Evolutionary conservation across 2,329 filamentous ascomycete species (phyloP).

Genomic region (Ophiocordyceps camponoti-saundersi): DNA sequence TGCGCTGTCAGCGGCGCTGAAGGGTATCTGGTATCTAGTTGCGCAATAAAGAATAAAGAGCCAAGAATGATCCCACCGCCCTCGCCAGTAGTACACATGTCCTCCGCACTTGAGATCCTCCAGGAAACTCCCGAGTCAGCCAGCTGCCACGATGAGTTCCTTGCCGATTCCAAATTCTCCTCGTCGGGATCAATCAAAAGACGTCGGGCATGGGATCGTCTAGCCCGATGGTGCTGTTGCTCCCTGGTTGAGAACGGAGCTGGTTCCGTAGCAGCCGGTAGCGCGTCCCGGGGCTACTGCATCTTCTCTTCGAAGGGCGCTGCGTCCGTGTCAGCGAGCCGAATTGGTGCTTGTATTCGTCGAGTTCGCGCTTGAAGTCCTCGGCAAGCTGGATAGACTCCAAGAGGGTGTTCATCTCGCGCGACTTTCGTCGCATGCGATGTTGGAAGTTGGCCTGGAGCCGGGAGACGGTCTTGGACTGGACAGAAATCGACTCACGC

Average conservation of each 20-base stretch:
- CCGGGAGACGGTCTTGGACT: neutral
- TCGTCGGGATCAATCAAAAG: no score
- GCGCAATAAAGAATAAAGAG: neutral
- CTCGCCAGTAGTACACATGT: neutral
- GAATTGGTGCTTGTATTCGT: neutral
- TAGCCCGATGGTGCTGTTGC: no score
- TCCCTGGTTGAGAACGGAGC: no score
- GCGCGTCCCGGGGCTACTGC: neutral
- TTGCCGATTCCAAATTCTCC: no score
- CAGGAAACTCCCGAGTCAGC: neutral
- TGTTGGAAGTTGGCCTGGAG: neutral
- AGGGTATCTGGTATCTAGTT: neutral
- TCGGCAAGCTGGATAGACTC: neutral
- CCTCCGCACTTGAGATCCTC: neutral
- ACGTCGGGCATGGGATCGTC: no score
- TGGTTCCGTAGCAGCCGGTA: neutral
- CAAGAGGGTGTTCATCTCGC: neutral
- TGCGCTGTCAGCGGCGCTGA: neutral
- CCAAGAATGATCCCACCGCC: neutral
- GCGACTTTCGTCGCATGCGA: neutral
- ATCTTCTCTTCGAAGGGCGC: neutral
- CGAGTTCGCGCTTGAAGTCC: neutral
- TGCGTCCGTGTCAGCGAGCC: neutral
- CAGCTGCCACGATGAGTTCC: no score
- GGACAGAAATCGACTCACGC: neutral